Conservation (phyloP, 305 asterid genomes). For the Plantago lanceolata region DNA sequence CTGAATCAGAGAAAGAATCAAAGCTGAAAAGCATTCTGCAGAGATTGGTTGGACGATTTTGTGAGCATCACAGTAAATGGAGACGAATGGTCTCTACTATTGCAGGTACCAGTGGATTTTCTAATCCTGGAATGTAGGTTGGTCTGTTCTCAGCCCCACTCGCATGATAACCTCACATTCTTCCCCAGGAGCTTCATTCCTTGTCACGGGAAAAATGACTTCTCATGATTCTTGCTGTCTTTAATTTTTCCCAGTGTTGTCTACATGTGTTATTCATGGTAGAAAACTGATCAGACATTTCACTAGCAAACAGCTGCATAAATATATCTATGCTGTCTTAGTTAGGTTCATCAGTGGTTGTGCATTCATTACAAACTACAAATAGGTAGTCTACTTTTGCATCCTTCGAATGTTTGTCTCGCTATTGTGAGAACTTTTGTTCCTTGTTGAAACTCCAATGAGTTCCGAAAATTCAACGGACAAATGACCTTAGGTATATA, state of each 20-base stretch:
- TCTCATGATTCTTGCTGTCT: background rate
- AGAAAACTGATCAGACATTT: background rate
- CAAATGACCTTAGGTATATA: no score
- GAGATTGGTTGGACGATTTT: slow-evolving; percentile 67
- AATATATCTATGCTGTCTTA: no score
- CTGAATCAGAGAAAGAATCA: slow-evolving; percentile 82
- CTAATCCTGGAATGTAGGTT: slow-evolving; percentile 17
- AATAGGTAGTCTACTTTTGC: no score
- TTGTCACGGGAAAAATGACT: no score
- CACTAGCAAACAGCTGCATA: no score
- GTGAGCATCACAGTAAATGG: slow-evolving; percentile 76
- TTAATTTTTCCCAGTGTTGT: no score
- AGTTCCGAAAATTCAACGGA: no score
- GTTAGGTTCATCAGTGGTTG: no score
- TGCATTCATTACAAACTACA: no score
- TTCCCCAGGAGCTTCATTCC: slow-evolving; percentile 8
- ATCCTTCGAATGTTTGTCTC: no score
- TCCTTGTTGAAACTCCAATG: no score
- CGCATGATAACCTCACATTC: slow-evolving; percentile 9
- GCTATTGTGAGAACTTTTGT: no score
- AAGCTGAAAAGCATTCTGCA: slow-evolving; percentile 83
- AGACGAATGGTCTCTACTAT: slow-evolving; percentile 67
- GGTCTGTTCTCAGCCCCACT: slow-evolving; percentile 18
- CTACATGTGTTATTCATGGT: background rate
- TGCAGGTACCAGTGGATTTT: slow-evolving; percentile 56